Base-by-base conservation (phyloP, 2,329 filamentous ascomycete species). In the Rhynchosporium graminicola region DNA sequence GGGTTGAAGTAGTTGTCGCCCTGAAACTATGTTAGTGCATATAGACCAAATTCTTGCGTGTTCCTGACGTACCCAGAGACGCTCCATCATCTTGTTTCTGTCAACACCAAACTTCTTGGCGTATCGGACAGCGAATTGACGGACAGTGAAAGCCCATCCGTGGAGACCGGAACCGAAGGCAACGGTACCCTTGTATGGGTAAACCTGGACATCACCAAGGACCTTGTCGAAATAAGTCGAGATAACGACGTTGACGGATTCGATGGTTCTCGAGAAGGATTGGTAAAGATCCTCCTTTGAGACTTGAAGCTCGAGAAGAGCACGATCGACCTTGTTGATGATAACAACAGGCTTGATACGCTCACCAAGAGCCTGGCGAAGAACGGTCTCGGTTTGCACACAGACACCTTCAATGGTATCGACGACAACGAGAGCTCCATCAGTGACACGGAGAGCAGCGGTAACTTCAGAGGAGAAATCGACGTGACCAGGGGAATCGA, bases 271-370 rank as follows among this genome's bases (percentile, higher is more conserved):
- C 70, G 92, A 93, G 90, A 99, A 99, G 79, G 94, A 97, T 86
- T 98, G 94, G 89, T 97, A 99, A 73, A 99, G 84, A 78, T 99
- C 95, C 84, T 99, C 95, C 89, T 98, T 97, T 82, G 87, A 89
- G 77, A 97, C 89, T 85, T 99, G 95, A 70, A 99, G 88, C 84
- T 99, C 95, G 79, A 99, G 92, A 77, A 99, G 91, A 82, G 95
- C 93, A 83, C 95, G 94, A 79, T 99, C 95, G 81, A 99, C 95
- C 90, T 99, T 99, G 92, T 99, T 99, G 88, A 99, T 97, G 82
- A 97, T 90, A 79, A 97, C 87, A 77, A 99, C 94, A 76, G 95
- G 95, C 90, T 98, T 98, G 83, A 99, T 99, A 84, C 95, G 94
- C 89, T 99, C 95, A 87, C 92, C 91, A 74, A 99, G 92, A 80